Evolutionary conservation across 495 filamentous ascomycete genomes (phyloP).

Genomic region (Pseudotulostoma volvatum): DNA sequence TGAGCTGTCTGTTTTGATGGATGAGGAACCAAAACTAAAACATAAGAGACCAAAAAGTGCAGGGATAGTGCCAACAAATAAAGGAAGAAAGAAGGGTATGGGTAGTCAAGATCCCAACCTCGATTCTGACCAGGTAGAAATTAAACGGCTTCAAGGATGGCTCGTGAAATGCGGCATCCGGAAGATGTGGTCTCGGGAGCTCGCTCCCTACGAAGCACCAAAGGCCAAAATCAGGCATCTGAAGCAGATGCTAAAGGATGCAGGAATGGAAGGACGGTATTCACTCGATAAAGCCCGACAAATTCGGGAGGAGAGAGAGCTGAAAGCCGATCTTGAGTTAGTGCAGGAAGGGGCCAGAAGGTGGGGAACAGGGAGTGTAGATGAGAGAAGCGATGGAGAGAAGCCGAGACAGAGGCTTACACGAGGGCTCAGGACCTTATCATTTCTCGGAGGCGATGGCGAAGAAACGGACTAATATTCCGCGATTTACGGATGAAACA

Average conservation of each 20-base stretch:
- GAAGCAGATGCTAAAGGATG: slow-evolving; percentile 55
- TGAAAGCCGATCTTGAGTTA: slow-evolving; percentile 63
- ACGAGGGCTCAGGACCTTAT: slow-evolving; percentile 32
- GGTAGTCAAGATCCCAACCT: slow-evolving; percentile 31
- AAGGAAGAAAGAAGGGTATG: slow-evolving; percentile 16
- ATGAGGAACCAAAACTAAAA: slow-evolving; percentile 46
- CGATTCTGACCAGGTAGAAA: slow-evolving; percentile 57
- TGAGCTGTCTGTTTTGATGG: slow-evolving; percentile 51
- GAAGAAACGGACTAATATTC: slow-evolving; percentile 35
- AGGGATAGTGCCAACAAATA: slow-evolving; percentile 21
- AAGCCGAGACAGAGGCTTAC: slow-evolving; percentile 24
- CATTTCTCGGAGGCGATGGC: slow-evolving; percentile 37
- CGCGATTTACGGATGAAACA: not conserved
- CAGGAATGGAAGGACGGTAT: slow-evolving; percentile 77
- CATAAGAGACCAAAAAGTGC: slow-evolving; percentile 21
- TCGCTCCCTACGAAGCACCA: slow-evolving; percentile 54
- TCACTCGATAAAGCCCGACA: slow-evolving; percentile 65
- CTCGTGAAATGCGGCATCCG: slow-evolving; percentile 84
- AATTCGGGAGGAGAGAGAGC: slow-evolving; percentile 72
- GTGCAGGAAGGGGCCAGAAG: slow-evolving; percentile 60
- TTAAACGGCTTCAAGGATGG: slow-evolving; percentile 81
- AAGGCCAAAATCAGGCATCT: slow-evolving; percentile 76
- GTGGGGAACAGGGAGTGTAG: slow-evolving; percentile 46
- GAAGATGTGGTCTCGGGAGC: slow-evolving; percentile 77
- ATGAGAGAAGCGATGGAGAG: slow-evolving; percentile 26